phyloP scores from a whole-genome alignment of 257 asterid genomes.

The Jacaranda mimosifolia region DNA sequence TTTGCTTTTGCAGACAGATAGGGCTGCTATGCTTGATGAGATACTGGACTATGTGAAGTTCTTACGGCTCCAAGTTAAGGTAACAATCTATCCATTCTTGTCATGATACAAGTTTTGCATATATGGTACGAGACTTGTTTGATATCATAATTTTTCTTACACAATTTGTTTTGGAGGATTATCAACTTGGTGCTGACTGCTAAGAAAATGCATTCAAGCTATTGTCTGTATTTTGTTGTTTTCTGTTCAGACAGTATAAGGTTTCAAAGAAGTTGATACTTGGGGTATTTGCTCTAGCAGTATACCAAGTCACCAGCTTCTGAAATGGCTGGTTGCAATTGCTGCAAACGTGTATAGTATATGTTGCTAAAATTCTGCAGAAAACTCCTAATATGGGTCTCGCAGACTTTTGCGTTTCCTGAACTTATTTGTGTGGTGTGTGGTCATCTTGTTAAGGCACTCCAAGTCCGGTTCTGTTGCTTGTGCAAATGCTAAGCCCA shows the following conservation, averaged over 20 bases:
- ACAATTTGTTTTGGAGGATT: neutral
- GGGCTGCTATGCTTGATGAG: constrained; percentile 95
- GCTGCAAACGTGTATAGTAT: neutral
- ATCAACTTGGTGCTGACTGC: neutral
- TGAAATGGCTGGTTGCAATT: neutral
- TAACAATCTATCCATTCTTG: constrained; percentile 32
- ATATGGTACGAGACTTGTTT: too few relatives aligned
- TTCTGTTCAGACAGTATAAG: neutral
- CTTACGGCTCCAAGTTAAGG: constrained; percentile 94
- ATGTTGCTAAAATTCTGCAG: neutral
- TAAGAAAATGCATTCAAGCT: neutral
- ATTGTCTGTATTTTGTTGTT: neutral
- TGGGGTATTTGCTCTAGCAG: neutral
- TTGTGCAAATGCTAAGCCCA: constrained; percentile 3
- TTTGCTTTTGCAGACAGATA: constrained; percentile 67
- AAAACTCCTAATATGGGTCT: neutral
- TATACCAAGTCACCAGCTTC: neutral
- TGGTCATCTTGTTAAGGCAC: neutral
- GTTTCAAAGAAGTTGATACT: neutral
- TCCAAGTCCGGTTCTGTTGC: neutral
- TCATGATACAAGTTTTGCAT: neutral
- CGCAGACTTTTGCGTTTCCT: neutral
- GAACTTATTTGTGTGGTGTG: neutral
- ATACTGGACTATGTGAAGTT: constrained; percentile 91
- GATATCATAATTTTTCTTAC: constrained; percentile 2